These are phyloP conservation scores for Thalassiosira livingstoniorum DNA, from an alignment of 352 stramenopile species.

Conservation along the genomic window DNA sequence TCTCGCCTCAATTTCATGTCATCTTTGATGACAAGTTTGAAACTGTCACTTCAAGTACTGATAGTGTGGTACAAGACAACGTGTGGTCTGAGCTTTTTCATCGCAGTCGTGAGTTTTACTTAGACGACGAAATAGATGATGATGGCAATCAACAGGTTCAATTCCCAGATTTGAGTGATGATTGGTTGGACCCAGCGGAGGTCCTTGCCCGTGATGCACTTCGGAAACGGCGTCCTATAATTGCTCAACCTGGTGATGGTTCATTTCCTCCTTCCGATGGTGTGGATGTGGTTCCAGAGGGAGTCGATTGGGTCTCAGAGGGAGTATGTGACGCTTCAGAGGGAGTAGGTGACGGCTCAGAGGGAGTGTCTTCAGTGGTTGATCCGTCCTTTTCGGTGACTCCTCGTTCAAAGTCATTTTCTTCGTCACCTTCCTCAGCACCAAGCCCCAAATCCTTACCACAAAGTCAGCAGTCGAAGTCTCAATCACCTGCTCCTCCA, in stretches of 20 bases:
- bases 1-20: slow-evolving; percentile 31
- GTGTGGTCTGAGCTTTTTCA: neutral
- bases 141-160: neutral
- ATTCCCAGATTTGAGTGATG: neutral
- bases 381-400: too few relatives aligned
- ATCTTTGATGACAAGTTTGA: slow-evolving; percentile 39
- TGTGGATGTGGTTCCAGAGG: neutral
- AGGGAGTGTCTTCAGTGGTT: too few relatives aligned
- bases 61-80: neutral
- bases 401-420: too few relatives aligned
- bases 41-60: slow-evolving; percentile 37
- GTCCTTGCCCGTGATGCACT: neutral
- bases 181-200: slow-evolving; percentile 1
- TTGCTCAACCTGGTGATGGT: neutral
- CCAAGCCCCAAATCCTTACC: too few relatives aligned
- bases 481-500: too few relatives aligned
- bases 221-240: neutral
- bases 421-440: too few relatives aligned
- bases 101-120: neutral
- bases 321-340: neutral
- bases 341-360: neutral
- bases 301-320: neutral
- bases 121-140: neutral
- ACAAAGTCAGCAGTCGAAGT: too few relatives aligned
- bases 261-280: neutral